Base-by-base conservation (phyloP, 2,329 filamentous ascomycete species). In the Dactylellina parvicollis region DNA sequence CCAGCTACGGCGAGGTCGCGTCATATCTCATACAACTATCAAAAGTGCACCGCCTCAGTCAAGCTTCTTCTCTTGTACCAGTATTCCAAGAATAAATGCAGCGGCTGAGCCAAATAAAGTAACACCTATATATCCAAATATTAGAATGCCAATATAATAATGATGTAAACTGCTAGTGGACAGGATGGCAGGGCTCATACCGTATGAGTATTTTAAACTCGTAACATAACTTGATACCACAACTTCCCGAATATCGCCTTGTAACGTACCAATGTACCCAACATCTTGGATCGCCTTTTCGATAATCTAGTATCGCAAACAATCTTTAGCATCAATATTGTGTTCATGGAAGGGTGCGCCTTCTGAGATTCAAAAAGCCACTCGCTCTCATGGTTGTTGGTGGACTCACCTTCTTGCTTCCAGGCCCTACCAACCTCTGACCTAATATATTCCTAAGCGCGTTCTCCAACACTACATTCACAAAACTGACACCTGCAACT, bases 191-290 rank as follows among this genome's bases (percentile, higher is more conserved):
- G 32, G 18, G 2, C 4, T 20, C 57, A 42, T 52, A 73, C 69
- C 46, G 20, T 73, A 73, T 4, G 69, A 60, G n/a, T 66, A 66
- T 47, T 66, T 73, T 22, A 73, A 66, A 20, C 69, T 73, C 2
- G 54, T 66, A 14, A 66, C 60, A 36, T 73, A 66, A 22, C 69
- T 61, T 10, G 54, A 66, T 7, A 73, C 69, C 0, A 66, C 69
- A 4, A 65, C 60, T 8, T 73, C 47, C 14, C 67, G 36, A 5
- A 52, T 10, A 0, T 59, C 24, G 1, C 67, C 59, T 10, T 50
- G 55, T n/a, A 73, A 16, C 2, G 30, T 59, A 1, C 67, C 50
- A 34, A 73, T 65, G 28, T 60, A 73, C 10, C 55, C 52, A 16
- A 73, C 67, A 24, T 73, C 59, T 22, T 72, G 65, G 16, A 73